Conservation (phyloP, 2,329 filamentous ascomycete species). For the Raffaelea ambrosiae region DNA sequence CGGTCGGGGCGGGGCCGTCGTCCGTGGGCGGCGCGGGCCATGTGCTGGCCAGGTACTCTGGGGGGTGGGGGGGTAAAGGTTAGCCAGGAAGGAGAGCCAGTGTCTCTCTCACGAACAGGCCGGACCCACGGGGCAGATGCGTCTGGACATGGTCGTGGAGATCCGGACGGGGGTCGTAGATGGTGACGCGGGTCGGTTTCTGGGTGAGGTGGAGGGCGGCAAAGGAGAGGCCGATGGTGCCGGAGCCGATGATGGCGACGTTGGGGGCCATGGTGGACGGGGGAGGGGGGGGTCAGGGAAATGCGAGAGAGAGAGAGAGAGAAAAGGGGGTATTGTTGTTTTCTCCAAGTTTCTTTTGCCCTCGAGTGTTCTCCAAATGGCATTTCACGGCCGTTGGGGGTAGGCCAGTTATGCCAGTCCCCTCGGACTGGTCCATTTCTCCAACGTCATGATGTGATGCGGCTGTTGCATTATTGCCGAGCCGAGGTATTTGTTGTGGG, state of each 20-base stretch:
- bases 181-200: neutral
- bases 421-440: too few species aligned
- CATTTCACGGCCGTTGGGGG: too few species aligned
- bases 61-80: neutral
- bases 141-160: conserved; percentile 1
- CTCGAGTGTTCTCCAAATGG: too few species aligned
- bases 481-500: too few species aligned
- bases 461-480: too few species aligned
- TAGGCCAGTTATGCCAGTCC: too few species aligned
- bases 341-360: too few species aligned
- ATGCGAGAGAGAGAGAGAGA: neutral
- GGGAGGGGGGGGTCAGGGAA: neutral
- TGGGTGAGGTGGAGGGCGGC: conserved; percentile 7
- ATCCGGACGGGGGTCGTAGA: conserved; percentile 8
- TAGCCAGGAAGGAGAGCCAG: too few species aligned
- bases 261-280: neutral
- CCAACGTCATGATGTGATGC: too few species aligned
- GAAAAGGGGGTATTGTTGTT: too few species aligned
- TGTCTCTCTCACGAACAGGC: too few species aligned
- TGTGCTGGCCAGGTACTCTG: neutral
- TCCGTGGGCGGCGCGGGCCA: neutral
- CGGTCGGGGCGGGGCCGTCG: neutral
- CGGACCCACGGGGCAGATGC: conserved; percentile 2
- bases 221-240: conserved; percentile 10
- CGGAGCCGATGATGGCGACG: conserved; percentile 5